phyloP scores from a whole-genome alignment of 371 early-diverging fungal species.

The Syncephalastrum sp. region DNA sequence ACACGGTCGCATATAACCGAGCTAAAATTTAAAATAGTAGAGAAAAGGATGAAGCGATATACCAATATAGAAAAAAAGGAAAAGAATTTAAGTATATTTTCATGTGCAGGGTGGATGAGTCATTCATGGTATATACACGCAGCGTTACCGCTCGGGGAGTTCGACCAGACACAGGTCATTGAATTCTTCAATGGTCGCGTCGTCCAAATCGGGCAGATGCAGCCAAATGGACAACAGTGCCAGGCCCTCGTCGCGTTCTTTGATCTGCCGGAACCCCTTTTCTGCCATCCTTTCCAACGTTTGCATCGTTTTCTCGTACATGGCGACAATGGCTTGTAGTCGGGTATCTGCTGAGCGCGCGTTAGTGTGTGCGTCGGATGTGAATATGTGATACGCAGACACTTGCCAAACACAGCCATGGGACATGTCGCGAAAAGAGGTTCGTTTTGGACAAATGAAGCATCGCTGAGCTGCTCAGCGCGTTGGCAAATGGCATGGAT shows the following conservation, averaged over 20 bases:
- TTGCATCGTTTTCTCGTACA: constrained; percentile 31
- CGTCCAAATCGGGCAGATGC: constrained; percentile 34
- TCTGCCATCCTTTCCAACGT: constrained; percentile 21
- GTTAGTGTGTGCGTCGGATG: no score
- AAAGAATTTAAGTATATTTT: no score
- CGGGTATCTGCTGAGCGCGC: background rate
- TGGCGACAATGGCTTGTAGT: constrained; percentile 20
- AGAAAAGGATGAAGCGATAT: no score
- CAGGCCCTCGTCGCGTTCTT: constrained; percentile 35
- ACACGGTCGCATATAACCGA: constrained; percentile 25
- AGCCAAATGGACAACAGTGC: constrained; percentile 41
- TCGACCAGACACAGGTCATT: constrained; percentile 31
- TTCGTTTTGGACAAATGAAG: constrained; percentile 11
- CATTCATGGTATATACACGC: background rate
- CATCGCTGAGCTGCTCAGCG: constrained; percentile 13
- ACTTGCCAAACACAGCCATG: constrained; percentile 30
- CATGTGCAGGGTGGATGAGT: no score
- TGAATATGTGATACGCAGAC: no score
- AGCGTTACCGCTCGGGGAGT: background rate
- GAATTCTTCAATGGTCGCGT: constrained; percentile 26
- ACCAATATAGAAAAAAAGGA: no score
- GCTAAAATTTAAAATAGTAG: background rate
- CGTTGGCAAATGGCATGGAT: constrained; percentile 20
- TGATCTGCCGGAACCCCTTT: constrained; percentile 23
- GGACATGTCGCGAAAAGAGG: constrained; percentile 41